Evolutionary conservation across 306 rosid species (phyloP).

Genomic region (Myrica gale): DNA sequence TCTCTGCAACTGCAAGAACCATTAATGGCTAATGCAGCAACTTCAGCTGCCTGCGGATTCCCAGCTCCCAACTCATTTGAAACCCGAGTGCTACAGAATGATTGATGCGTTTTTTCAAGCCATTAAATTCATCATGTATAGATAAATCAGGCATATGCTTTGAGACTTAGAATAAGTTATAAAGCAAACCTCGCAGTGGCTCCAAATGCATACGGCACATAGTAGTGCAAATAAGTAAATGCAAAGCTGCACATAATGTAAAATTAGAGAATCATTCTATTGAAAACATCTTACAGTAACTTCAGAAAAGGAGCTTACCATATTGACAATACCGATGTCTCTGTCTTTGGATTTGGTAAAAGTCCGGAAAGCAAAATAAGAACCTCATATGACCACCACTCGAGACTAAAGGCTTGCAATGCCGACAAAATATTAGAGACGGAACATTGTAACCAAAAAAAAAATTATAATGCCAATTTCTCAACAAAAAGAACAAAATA

Average conservation of each 20-base stretch:
- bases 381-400: constrained; percentile 1
- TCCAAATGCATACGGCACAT: neutral
- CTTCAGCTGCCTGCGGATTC: constrained; percentile 4
- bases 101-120: neutral
- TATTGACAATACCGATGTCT: neutral
- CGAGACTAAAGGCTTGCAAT: neutral
- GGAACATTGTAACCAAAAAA: too few species aligned
- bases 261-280: neutral
- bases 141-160: neutral
- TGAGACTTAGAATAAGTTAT: neutral
- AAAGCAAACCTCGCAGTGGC: neutral
- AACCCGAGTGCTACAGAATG: constrained; percentile 1
- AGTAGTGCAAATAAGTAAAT: neutral
- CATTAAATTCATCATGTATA: neutral
- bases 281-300: too few species aligned
- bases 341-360: neutral
- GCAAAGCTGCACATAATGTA: neutral
- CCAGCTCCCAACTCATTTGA: constrained; percentile 6
- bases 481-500: too few species aligned
- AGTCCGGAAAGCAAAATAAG: neutral
- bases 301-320: neutral
- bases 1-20: neutral
- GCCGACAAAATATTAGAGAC: neutral
- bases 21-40: neutral
- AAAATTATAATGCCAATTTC: too few species aligned